Base-by-base conservation (phyloP, 768 basidiomycete species). In the Xerocomellus chrysenteron region DNA sequence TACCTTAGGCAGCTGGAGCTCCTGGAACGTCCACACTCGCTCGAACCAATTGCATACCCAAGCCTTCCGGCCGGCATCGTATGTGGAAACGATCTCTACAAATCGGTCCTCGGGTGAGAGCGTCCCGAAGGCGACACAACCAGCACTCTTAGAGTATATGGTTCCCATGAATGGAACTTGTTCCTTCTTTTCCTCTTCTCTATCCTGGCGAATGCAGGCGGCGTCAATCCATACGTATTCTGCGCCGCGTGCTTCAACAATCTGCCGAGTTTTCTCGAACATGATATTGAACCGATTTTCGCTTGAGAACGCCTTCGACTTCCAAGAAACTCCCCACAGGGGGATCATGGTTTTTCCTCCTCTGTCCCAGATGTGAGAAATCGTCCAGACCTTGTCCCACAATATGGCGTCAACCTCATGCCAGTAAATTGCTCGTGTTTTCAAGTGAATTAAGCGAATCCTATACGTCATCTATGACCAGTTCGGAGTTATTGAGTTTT, bases 41-140 rank as follows among this genome's bases (percentile, higher is more conserved):
- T 60, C 59, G 21, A 59, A 59, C 59, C 59, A 60, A 26, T 50
- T 32, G 19, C 54, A 59, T 17, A 60, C 59, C 51, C 59, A 50
- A 6, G 56, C 56, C 37, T 59, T 59, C 19, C 47, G 46, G 4
- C 56, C 59, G 9, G 1, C 43, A 3, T 59, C 51, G 19, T 59
- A 33, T 11, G 56, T 53, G 16, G 28, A 35, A 9, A 11, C 21
- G 17, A 60, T 49, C 26, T 45, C 16, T 10, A 13, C 42, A 37
- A 60, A 60, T 37, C 2, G 26, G 14, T 47, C 32, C 5, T 47
- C 35, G 7, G 33, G 28, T 2, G 47, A 45, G 7, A 46, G 14
- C 16, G 48, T 50, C 36, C 56, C 59, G 30, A 60, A 60, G 7
- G 59, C 59, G 21, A 60, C 35, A 46, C 39, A 41, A 7, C 57